Evolutionary conservation across 768 basidiomycete genomes (phyloP), one percentile per base, ranked within the genome.

Genomic region (Cystofilobasidium capitatum): DNA sequence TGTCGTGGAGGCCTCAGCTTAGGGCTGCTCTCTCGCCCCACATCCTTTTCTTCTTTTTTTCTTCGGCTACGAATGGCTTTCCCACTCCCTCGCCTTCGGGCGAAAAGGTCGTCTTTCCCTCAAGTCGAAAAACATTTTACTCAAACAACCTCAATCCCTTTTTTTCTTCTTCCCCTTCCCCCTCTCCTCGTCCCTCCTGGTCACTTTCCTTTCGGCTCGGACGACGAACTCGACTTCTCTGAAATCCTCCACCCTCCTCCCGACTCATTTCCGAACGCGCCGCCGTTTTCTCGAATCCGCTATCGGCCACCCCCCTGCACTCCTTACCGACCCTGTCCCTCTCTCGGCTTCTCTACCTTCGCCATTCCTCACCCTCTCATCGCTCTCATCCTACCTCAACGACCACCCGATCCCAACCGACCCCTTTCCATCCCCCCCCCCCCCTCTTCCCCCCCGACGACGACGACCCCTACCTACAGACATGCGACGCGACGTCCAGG

Each of bases 401-500:
- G n/a, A n/a, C n/a, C n/a, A n/a, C n/a, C n/a, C n/a, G n/a, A n/a
- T n/a, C n/a, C n/a, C n/a, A n/a, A n/a, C n/a, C n/a, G n/a, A 70
- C 70, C 77, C 76, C 78, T 72, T 60, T 58, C 69, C 65, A 58
- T 71, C 69, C 69, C 73, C 61, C 49, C 70, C 69, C 73, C 29
- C 6, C 24, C 55, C 47, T 58, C 33, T 49, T 49, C 22, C 40
- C 70, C 74, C n/a, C 73, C 45, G 73, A 77, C 75, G 73, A 85
- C 86, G 83, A 26, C 57, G 7, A 22, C 83, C 45, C 31, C 29
- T 81, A 20, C 10, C 82, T 31, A 79, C 85, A 99, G 96, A 98
- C 87, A 99, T 99, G 96, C 94, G 96, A 81, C 91, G 96, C 76
- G 96, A 99, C 77, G 94, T 99, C 71, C 96, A 99, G 85, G 96